Evolutionary conservation across 768 basidiomycete species (phyloP).

Genomic region (Rhizopogon salebrosus): DNA sequence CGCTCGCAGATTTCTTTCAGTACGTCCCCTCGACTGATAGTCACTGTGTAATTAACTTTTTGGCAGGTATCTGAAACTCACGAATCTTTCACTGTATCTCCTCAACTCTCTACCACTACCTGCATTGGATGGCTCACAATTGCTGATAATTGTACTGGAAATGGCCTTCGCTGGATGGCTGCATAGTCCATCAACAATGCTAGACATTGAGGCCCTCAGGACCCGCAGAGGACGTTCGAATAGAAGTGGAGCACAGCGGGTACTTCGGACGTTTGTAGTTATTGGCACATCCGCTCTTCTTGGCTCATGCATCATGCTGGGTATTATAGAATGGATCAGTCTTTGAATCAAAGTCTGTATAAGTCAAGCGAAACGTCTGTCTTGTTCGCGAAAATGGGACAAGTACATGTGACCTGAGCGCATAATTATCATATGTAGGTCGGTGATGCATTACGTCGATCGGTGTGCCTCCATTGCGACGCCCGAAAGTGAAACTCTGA

Average conservation of each 20-base stretch:
- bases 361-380: background rate
- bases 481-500: background rate
- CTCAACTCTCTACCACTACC: conserved; percentile 79
- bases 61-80: conserved; percentile 53
- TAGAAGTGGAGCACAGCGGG: conserved; percentile 12
- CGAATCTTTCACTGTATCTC: conserved; percentile 74
- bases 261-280: conserved; percentile 11
- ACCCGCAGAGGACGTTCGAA: background rate
- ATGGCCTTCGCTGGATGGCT: conserved; percentile 6
- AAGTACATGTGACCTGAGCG: background rate
- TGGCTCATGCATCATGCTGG: conserved; percentile 16
- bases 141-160: conserved; percentile 36
- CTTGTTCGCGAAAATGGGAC: background rate
- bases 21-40: conserved; percentile 30
- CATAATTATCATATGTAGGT: background rate
- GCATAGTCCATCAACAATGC: background rate
- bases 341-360: conserved; percentile 11
- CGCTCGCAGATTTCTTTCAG: conserved; percentile 44
- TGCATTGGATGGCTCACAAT: conserved; percentile 63
- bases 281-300: conserved; percentile 18
- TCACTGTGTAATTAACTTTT: background rate
- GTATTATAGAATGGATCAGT: conserved; percentile 12
- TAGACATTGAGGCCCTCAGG: conserved; percentile 19
- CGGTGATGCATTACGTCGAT: background rate
- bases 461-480: background rate